phyloP scores from a whole-genome alignment of 2,329 filamentous ascomycete genomes.

The Aspergillus eucalypticola region DNA sequence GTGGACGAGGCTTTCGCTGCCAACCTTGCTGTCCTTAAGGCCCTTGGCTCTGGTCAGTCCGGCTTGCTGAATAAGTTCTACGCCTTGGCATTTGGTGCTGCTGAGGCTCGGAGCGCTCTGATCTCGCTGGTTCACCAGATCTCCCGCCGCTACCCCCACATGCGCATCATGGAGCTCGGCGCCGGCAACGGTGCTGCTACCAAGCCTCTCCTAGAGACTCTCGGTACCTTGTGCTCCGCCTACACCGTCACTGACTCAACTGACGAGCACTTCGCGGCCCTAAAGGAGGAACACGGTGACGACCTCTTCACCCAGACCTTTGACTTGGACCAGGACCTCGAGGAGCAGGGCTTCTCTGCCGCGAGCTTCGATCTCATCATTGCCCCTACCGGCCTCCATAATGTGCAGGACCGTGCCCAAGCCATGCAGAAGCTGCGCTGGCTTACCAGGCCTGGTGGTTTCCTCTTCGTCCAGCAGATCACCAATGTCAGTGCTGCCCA shows the following conservation, averaged over 20 bases:
- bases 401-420: constrained; percentile 30
- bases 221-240: constrained; percentile 31
- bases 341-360: constrained; percentile 35
- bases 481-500: neutral
- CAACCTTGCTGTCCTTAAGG: no score
- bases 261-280: constrained; percentile 42
- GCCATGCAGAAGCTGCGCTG: constrained; percentile 33
- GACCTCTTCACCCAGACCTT: constrained; percentile 33
- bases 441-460: constrained; percentile 47
- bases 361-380: constrained; percentile 38
- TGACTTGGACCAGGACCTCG: constrained; percentile 33
- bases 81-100: constrained; percentile 11
- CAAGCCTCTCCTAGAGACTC: constrained; percentile 31
- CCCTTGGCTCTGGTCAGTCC: no score
- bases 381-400: constrained; percentile 44
- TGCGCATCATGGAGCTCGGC: constrained; percentile 47
- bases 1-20: no score
- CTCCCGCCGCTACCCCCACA: constrained; percentile 43
- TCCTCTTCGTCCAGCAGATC: constrained; percentile 15
- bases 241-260: constrained; percentile 53
- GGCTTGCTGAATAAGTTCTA: neutral
- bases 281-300: constrained; percentile 31
- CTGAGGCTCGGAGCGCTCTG: constrained; percentile 22
- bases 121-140: constrained; percentile 36
- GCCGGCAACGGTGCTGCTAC: constrained; percentile 50